Conservation (phyloP, 2,329 filamentous ascomycete species). For the Talaromyces rugulosus region DNA sequence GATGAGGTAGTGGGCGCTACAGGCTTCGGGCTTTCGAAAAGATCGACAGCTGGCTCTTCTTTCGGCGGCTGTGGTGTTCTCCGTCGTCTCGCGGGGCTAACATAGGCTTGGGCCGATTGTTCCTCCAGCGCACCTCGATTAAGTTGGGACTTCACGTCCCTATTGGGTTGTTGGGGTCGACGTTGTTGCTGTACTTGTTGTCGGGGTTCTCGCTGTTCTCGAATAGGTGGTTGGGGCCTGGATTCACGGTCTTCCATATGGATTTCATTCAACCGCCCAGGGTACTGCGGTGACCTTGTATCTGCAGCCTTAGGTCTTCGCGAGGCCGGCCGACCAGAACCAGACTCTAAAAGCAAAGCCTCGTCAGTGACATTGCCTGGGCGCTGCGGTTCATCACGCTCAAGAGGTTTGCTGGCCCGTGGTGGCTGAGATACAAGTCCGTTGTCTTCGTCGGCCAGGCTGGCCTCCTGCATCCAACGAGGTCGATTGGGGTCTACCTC, state of each 20-base stretch:
- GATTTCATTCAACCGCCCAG: constrained; percentile 16
- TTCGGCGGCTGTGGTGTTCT: constrained; percentile 35
- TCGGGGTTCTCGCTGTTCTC: constrained; percentile 34
- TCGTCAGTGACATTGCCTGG: constrained; percentile 56
- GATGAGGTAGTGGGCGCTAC: constrained; percentile 25
- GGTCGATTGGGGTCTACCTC: constrained; percentile 76
- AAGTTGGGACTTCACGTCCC: constrained; percentile 58
- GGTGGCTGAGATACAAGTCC: constrained; percentile 15
- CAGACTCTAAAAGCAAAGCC: constrained; percentile 32
- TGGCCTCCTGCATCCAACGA: constrained; percentile 86
- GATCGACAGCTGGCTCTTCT: constrained; percentile 53
- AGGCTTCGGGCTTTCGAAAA: constrained; percentile 54
- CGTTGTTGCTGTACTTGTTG: constrained; percentile 31
- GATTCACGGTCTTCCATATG: constrained; percentile 21
- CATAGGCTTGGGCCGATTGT: constrained; percentile 75
- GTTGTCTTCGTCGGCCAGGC: not conserved
- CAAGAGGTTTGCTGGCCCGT: constrained; percentile 15
- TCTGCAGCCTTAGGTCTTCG: constrained; percentile 21
- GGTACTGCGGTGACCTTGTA: constrained; percentile 12
- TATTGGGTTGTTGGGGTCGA: constrained; percentile 17
- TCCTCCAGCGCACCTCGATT: constrained; percentile 73
- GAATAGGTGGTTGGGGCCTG: constrained; percentile 56
- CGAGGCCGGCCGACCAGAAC: constrained; percentile 22
- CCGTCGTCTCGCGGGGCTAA: constrained; percentile 79
- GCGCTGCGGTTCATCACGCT: constrained; percentile 2